Percentiles rank a stretch among this genome's conserved stretches.
Evolutionary conservation across 2,329 filamentous ascomycete genomes (phyloP).

Genomic region (Penicillium occitanis): DNA sequence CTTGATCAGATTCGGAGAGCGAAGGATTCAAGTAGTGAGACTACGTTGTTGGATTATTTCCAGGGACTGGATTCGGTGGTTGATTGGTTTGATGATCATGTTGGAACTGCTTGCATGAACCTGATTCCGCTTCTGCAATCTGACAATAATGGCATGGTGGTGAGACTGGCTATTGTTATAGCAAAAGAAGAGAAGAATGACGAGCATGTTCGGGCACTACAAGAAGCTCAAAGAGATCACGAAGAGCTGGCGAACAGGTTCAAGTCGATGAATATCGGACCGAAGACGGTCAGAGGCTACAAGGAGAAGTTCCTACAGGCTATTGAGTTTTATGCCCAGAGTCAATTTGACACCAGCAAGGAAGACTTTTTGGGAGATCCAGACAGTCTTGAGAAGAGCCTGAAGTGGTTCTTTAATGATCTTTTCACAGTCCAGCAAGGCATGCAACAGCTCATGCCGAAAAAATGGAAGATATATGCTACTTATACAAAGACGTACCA

Average conservation of each 20-base stretch:
- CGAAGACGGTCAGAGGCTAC: slow-evolving; percentile 89
- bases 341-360: slow-evolving; percentile 70
- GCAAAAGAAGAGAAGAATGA: slow-evolving; percentile 97
- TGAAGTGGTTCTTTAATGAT: slow-evolving; percentile 98
- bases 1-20: slow-evolving; percentile 90
- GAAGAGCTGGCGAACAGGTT: slow-evolving; percentile 91
- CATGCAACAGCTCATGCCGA: slow-evolving; percentile 88
- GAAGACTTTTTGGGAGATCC: slow-evolving; percentile 82
- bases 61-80: slow-evolving; percentile 80
- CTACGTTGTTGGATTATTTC: slow-evolving; percentile 88
- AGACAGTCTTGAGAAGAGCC: slow-evolving; percentile 75
- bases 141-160: slow-evolving; percentile 85
- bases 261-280: slow-evolving; percentile 90
- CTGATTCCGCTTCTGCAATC: slow-evolving; percentile 82
- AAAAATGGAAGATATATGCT: slow-evolving; percentile 93
- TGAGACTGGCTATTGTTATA: slow-evolving; percentile 86
- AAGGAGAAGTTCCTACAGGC: slow-evolving; percentile 91
- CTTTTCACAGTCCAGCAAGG: slow-evolving; percentile 91
- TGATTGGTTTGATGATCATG: slow-evolving; percentile 93
- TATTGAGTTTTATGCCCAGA: slow-evolving; percentile 70
- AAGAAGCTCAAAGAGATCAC: slow-evolving; percentile 93
- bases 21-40: slow-evolving; percentile 70
- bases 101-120: slow-evolving; percentile 84
- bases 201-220: slow-evolving; percentile 81
- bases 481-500: slow-evolving; percentile 92